phyloP scores from a whole-genome alignment of 2,329 filamentous ascomycete genomes.

The Neonectria ditissima region DNA sequence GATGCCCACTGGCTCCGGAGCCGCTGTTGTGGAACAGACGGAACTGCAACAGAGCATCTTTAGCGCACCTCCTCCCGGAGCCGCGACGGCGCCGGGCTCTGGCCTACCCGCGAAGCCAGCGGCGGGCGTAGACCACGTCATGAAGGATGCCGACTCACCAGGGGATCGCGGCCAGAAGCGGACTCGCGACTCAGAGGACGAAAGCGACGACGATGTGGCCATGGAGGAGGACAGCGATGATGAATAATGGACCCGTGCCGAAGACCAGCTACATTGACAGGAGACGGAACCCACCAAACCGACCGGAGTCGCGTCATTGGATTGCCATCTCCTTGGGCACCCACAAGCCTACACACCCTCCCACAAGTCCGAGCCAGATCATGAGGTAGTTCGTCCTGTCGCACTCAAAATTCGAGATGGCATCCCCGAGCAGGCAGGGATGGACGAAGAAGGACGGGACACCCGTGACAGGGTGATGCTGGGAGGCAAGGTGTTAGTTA shows the following conservation, averaged over 20 bases:
- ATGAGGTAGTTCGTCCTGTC: constrained; percentile 79
- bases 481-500: constrained; percentile 55
- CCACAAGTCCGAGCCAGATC: constrained; percentile 90
- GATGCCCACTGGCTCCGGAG: constrained; percentile 67
- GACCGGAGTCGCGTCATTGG: constrained; percentile 41
- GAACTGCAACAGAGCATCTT: constrained; percentile 86
- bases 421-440: constrained; percentile 88
- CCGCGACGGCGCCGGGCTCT: constrained; percentile 55
- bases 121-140: constrained; percentile 58
- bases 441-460: constrained; percentile 90
- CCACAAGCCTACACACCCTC: constrained; percentile 81
- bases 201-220: constrained; percentile 75
- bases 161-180: constrained; percentile 77
- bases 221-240: constrained; percentile 81
- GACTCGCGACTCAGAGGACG: constrained; percentile 73
- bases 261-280: constrained; percentile 36
- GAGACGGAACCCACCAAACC: constrained; percentile 26
- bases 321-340: constrained; percentile 77
- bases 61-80: constrained; percentile 71
- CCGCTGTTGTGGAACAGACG: constrained; percentile 72
- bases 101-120: constrained; percentile 62
- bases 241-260: constrained; percentile 59
- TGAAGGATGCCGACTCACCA: constrained; percentile 64
- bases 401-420: constrained; percentile 76
- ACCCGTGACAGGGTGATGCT: constrained; percentile 87